Base-by-base conservation (phyloP, 2,329 filamentous ascomycete species). In the Ceratocystis ficicola region DNA sequence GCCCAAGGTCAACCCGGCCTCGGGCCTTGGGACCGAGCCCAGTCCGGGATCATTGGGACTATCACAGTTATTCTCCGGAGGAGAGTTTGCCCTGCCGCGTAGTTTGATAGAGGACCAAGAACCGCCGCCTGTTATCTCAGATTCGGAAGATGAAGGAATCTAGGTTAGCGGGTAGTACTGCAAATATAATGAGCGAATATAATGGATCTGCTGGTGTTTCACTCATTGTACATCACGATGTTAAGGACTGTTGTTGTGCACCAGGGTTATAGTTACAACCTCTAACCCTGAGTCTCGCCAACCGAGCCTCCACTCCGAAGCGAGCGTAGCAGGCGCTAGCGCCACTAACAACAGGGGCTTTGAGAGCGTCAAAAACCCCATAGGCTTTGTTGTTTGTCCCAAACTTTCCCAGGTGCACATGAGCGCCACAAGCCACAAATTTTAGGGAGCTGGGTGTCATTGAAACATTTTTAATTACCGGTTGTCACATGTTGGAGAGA, bases 21-120 rank as follows among this genome's bases (percentile, higher is more conserved):
- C 28, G 66, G 68, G 32, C 20, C 12, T 46, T 66, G 32, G 41
- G 12, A 44, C 52, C 17, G 55, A 30, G 44, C 44, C 57, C 20
- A 52, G 48, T n/a, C 48, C 48, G 5, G 22, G 15, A 4, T 63
- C 62, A 8, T 57, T 65, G 22, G 70, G 73, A 15, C 77, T 76
- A 8, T 81, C 80, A 7, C 79, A 84, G 71, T 73, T 83, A 20
- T 71, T 79, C 66, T 77, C 78, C 1, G 77, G 76, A 69, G 83
- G 80, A 68, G 41, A 65, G 83, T 72, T 77, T 81, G 73, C 12
- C 30, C 72, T 84, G 66, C 78, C 81, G 2, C 77, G 79, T 55
- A 79, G 77, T 67, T 72, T 80, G 65, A 25, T 79, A 6, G 69
- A 71, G 36, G 77, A 78, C 28, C 68, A 71, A 48, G 70, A 67